Evolutionary conservation across 352 stramenopile species (phyloP).

Genomic region (Phytophthora capsici): DNA sequence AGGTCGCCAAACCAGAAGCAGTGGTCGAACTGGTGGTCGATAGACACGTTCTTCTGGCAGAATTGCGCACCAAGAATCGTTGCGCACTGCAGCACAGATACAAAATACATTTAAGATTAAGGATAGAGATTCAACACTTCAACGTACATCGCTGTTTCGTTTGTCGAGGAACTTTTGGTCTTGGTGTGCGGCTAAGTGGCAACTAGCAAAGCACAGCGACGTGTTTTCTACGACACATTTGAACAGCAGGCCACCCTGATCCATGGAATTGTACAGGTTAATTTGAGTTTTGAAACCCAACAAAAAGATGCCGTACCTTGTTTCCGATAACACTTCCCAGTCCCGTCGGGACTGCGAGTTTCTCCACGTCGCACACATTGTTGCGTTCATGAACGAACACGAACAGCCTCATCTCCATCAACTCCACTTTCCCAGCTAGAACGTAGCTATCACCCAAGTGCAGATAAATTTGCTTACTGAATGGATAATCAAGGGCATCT

Average conservation of each 20-base stretch:
- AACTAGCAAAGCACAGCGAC: slow-evolving; percentile 88
- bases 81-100: slow-evolving; percentile 54
- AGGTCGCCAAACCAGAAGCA: slow-evolving; percentile 89
- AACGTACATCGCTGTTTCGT: slow-evolving; percentile 79
- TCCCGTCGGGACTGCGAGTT: slow-evolving; percentile 72
- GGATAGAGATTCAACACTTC: neutral
- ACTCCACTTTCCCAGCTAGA: slow-evolving; percentile 71
- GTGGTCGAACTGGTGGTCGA: slow-evolving; percentile 87
- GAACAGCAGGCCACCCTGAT: slow-evolving; percentile 76
- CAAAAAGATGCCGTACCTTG: slow-evolving; percentile 51
- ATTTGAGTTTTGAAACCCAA: neutral
- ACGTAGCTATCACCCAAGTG: slow-evolving; percentile 69
- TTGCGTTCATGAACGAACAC: slow-evolving; percentile 72
- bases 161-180: slow-evolving; percentile 88
- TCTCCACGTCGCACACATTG: slow-evolving; percentile 67
- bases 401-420: slow-evolving; percentile 86
- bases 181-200: slow-evolving; percentile 84
- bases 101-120: neutral
- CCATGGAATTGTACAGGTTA: neutral
- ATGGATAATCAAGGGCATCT: slow-evolving; percentile 71
- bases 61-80: slow-evolving; percentile 78
- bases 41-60: slow-evolving; percentile 66
- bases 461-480: slow-evolving; percentile 61
- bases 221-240: slow-evolving; percentile 82
- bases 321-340: slow-evolving; percentile 84